Evolutionary conservation across 2,329 filamentous ascomycete species (phyloP), one percentile per base, ranked within the genome.

Genomic region (Ascocoryne sarcoides): DNA sequence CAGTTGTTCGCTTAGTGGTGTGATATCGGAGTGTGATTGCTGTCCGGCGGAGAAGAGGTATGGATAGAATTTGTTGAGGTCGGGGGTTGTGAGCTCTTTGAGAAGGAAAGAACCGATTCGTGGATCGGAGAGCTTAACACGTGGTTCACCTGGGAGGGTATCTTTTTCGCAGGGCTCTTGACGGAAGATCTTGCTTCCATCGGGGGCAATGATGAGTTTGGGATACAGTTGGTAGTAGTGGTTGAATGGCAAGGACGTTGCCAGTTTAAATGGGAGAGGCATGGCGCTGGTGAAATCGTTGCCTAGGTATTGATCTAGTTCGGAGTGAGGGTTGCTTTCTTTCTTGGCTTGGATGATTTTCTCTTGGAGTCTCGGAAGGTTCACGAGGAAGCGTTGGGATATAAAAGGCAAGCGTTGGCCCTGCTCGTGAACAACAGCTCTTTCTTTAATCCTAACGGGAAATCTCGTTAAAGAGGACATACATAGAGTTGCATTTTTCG

Each of bases 1-100:
- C 14, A 39, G 36, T 37, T 64, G 60, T 26, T 26, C 23, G 23
- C 23, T 26, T 7, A 26, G 7, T 7, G 23, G 23, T 7, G 23
- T 26, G 23, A 26, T 26, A 7, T 7, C 12, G 23, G 23, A 12
- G 23, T 7, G 7, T 7, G 12, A 26, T 7, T 7, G 12, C 12
- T 26, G 7, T 7, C 7, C 12, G 23, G 7, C 12, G 12, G 23
- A 7, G 7, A 7, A 26, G 23, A 26, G 23, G 23, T 26, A 26
- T 7, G 23, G 23, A 12, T 26, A 12, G 12, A 26, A 26, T 12
- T 26, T 26, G 23, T 26, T 26, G 12, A 26, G 23, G 23, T 7
- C 7, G 23, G 23, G 23, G 23, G 23, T 26, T 7, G 23, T 7
- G 23, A 26, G 23, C 23, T 26, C 7, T 26, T 26, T 26, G 23